Conservation (phyloP, 805 yeast genomes). For the Ogataea siamensis region DNA sequence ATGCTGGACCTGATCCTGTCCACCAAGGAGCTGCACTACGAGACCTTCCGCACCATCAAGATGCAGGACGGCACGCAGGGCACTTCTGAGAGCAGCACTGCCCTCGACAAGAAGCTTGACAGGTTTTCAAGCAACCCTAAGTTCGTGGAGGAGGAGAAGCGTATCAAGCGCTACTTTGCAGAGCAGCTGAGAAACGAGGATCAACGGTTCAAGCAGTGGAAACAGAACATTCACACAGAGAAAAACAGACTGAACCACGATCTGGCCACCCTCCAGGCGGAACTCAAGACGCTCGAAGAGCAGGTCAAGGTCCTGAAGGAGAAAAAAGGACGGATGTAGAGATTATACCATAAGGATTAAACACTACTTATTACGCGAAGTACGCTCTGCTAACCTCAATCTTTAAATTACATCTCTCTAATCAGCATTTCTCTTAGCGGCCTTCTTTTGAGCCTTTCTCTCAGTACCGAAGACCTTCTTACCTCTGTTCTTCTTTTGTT, state of each 20-base stretch:
- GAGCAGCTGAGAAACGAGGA: slow-evolving; percentile 97
- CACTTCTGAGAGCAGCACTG: slow-evolving; percentile 21
- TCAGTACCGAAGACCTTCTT: slow-evolving; percentile 99
- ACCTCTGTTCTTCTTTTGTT: slow-evolving; percentile 99
- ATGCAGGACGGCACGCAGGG: slow-evolving; percentile 41
- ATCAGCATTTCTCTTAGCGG: slow-evolving; percentile 88
- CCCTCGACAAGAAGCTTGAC: slow-evolving; percentile 36
- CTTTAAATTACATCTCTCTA: slow-evolving; percentile 35
- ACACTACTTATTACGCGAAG: slow-evolving; percentile 12
- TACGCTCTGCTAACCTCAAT: slow-evolving; percentile 10
- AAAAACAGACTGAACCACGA: slow-evolving; percentile 92
- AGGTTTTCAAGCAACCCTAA: slow-evolving; percentile 70
- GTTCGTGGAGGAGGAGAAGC: slow-evolving; percentile 94
- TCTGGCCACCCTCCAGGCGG: slow-evolving; percentile 81
- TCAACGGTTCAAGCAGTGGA: slow-evolving; percentile 98
- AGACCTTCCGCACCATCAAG: slow-evolving; percentile 70
- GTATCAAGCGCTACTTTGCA: slow-evolving; percentile 89
- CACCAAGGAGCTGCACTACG: slow-evolving; percentile 80
- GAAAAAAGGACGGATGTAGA: slow-evolving; percentile 43
- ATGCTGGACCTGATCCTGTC: slow-evolving; percentile 78
- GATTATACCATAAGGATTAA: slow-evolving; percentile 6
- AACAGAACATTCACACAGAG: slow-evolving; percentile 91
- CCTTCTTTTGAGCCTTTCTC: slow-evolving; percentile 87
- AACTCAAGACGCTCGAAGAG: slow-evolving; percentile 71
- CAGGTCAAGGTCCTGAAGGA: slow-evolving; percentile 63